A percentile compares a stretch with the other conserved stretches of the same genome.
Conservation (phyloP, 192 early-diverging fungal genomes). For the Entophlyctis helioformis region DNA sequence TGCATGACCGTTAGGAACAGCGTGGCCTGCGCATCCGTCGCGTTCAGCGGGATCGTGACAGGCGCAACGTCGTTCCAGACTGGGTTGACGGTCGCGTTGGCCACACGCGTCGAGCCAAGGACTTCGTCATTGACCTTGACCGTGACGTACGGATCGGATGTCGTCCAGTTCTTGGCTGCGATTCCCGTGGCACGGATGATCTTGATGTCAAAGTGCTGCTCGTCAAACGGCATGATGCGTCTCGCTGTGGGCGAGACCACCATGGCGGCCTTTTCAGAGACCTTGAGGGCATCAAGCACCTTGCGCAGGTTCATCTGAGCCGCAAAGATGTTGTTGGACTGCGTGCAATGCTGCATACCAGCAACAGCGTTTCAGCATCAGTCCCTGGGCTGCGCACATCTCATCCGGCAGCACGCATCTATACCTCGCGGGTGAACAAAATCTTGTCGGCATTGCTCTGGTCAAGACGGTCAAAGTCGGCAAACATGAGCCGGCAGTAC, state of each 20-base stretch:
- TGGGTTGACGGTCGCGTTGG: conserved; percentile 25
- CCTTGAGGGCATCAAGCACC: conserved; percentile 6
- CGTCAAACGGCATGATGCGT: too few species aligned
- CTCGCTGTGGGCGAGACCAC: too few species aligned
- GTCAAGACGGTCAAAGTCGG: conserved; percentile 15
- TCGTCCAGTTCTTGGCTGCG: conserved; percentile 22
- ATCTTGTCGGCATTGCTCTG: conserved; percentile 3
- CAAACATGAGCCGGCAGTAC: conserved; percentile 31
- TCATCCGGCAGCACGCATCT: too few species aligned
- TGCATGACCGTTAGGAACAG: conserved; percentile 23
- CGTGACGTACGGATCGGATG: conserved; percentile 27
- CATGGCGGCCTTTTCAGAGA: too few species aligned
- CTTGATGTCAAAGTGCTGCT: conserved; percentile 12
- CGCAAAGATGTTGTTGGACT: conserved; percentile 37
- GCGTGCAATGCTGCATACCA: too few species aligned
- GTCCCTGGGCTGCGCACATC: too few species aligned
- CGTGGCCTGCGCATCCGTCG: too few species aligned
- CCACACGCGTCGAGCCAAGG: conserved; percentile 12
- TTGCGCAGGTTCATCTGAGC: conserved; percentile 19
- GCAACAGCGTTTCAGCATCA: too few species aligned
- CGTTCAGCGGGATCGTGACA: too few species aligned
- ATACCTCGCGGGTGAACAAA: too few species aligned
- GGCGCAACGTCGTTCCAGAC: conserved; percentile 32
- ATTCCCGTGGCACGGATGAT: conserved; percentile 23
- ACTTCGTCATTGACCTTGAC: conserved; percentile 9